Conservation (phyloP, 768 basidiomycete species). For the Podaxis sp. region DNA sequence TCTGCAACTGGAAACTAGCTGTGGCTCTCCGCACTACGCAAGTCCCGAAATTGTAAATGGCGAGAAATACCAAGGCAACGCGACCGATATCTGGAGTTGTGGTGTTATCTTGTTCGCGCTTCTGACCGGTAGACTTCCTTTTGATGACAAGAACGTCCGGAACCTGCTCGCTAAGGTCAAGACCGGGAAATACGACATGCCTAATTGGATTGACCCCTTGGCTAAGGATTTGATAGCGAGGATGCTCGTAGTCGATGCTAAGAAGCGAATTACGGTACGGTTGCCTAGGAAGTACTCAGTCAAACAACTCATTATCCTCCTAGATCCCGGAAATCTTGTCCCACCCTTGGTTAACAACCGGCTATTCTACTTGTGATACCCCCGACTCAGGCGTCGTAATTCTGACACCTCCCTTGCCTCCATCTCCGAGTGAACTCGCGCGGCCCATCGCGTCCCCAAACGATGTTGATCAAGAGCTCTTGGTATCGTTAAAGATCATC, state of each 20-base stretch:
- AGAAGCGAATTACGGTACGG: conserved; percentile 75
- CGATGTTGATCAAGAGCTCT: conserved; percentile 74
- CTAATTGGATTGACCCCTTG: conserved; percentile 74
- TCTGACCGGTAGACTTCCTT: conserved; percentile 87
- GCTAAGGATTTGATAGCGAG: conserved; percentile 81
- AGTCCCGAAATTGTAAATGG: conserved; percentile 96
- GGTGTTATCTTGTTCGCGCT: conserved; percentile 93
- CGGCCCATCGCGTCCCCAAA: conserved; percentile 65
- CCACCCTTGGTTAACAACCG: conserved; percentile 79
- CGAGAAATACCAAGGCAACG: conserved; percentile 82
- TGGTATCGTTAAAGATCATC: conserved; percentile 78
- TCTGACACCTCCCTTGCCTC: conserved; percentile 46
- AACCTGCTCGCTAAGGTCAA: conserved; percentile 84
- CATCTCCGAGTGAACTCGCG: conserved; percentile 67
- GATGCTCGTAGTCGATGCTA: conserved; percentile 89
- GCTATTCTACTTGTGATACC: conserved; percentile 42
- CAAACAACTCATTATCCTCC: conserved; percentile 1
- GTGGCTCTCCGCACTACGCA: conserved; percentile 96
- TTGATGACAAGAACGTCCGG: conserved; percentile 87
- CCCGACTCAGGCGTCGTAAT: conserved; percentile 27
- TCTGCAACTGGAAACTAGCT: conserved; percentile 88
- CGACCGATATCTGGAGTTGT: conserved; percentile 96
- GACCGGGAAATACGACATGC: conserved; percentile 81
- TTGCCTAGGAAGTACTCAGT: background rate
- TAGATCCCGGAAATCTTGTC: conserved; percentile 84